Base-by-base conservation (phyloP, 2,329 filamentous ascomycete species). In the Blastomyces gilchristii region DNA sequence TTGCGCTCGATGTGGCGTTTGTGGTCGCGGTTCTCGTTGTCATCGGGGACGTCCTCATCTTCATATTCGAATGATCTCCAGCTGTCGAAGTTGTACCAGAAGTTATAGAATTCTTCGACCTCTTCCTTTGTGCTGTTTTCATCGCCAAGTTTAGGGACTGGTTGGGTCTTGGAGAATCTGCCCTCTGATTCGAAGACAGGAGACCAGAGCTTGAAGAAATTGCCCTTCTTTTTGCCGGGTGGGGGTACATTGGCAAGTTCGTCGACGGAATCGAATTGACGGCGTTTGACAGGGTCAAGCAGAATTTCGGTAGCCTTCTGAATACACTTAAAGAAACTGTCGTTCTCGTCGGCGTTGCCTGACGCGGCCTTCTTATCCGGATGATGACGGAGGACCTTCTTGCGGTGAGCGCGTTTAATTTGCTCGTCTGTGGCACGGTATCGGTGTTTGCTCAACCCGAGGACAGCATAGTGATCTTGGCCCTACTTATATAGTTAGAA, bases 321-420 rank as follows among this genome's bases (percentile, higher is more conserved):
- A 77, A 99, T 99, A 79, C 95, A 99, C 85, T 99, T 99, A 88
- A 99, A 99, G 83, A 99, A 99, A 77, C 89, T 90, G 78, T 99
- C 94, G 78, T 97, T 78, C 71, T 80, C 93, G 72, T 97, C 92
- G 69, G 85, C 84, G 71, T 85, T 84, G 66, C 94, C 94, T 58
- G 87, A 85, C 37, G 94, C 94, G 18, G 95, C 94, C 82, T 95
- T 96, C 87, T 99, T 99, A 78, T 99, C 94, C 66, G 94, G 94
- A 79, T 99, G 94, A 78, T 99, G 94, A 81, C 91, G 93, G 69
- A 99, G 88, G 68, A 99, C 94, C 88, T 99, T 99, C 86, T 96
- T 97, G 81, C 94, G 91, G 82, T 99, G 93, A 69, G 95, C 94
- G 71, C 90, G 90, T 84, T 97, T 97, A 83, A 99, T 97, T 82